Conservation (phyloP, 192 early-diverging fungal genomes). For the Oehlia diaphana region DNA sequence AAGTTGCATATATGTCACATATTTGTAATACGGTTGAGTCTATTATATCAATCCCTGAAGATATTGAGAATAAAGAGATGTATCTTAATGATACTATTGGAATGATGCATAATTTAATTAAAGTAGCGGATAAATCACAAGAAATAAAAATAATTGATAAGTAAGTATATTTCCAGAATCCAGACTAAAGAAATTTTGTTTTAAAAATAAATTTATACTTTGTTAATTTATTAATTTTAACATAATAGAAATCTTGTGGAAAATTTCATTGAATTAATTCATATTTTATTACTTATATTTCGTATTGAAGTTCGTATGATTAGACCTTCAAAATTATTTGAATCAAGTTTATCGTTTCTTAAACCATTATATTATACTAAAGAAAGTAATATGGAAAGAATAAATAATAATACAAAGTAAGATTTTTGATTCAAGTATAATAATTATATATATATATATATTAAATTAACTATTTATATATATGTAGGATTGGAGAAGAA, state of each 20-base stretch:
- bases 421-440: no score
- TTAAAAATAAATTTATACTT: background rate
- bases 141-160: background rate
- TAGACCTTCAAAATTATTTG: constrained; percentile 10
- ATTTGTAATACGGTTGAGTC: background rate
- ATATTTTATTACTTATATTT: background rate
- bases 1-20: background rate
- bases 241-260: background rate
- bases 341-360: background rate
- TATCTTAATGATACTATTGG: background rate
- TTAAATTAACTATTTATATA: background rate
- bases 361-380: background rate
- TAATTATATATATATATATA: no score
- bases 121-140: background rate
- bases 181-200: background rate
- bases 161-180: background rate
- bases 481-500: background rate
- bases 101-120: background rate
- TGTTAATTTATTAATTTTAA: background rate
- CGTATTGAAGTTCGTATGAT: constrained; percentile 5
- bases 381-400: background rate
- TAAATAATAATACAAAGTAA: background rate
- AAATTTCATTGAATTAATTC: background rate
- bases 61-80: background rate
- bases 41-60: background rate